phyloP scores from a whole-genome alignment of 2,329 filamentous ascomycete species.

The Colletotrichum australisinense region DNA sequence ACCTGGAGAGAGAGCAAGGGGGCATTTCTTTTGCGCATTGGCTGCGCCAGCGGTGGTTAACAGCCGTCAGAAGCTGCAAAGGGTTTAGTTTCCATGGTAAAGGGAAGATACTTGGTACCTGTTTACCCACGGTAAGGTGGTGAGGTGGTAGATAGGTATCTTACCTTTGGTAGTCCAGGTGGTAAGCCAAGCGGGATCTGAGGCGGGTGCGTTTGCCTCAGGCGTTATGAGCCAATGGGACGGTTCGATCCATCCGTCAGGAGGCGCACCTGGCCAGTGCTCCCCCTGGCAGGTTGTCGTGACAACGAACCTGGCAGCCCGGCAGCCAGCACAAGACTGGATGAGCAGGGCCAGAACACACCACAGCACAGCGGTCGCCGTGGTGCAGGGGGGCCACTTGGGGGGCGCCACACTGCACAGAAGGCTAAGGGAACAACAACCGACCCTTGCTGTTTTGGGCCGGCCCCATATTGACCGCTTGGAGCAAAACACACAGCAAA shows the following conservation, averaged over 20 bases:
- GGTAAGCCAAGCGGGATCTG: neutral
- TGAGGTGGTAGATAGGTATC: too few species aligned
- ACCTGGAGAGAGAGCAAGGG: neutral
- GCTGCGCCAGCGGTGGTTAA: constrained; percentile 12
- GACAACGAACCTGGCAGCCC: constrained; percentile 35
- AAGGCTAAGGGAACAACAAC: constrained; percentile 31
- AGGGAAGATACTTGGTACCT: too few species aligned
- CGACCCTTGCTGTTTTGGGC: constrained; percentile 36
- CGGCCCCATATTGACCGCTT: constrained; percentile 34
- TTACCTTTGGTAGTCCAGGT: neutral
- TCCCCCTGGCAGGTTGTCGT: constrained; percentile 31
- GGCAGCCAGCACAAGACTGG: constrained; percentile 28
- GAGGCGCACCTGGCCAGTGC: constrained; percentile 23
- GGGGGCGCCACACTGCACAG: neutral
- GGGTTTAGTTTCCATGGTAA: constrained; percentile 13
- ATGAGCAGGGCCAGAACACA: constrained; percentile 8
- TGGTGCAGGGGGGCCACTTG: neutral
- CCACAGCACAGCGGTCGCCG: neutral
- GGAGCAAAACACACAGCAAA: constrained; percentile 33
- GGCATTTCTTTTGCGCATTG: neutral
- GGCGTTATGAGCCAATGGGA: constrained; percentile 10
- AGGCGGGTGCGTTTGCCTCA: constrained; percentile 31
- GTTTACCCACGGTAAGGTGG: too few species aligned
- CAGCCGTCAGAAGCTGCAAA: constrained; percentile 15
- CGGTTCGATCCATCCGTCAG: constrained; percentile 15